Conservation (phyloP, 2,329 filamentous ascomycete species). For the Teratosphaeria pseudoeucalypti region DNA sequence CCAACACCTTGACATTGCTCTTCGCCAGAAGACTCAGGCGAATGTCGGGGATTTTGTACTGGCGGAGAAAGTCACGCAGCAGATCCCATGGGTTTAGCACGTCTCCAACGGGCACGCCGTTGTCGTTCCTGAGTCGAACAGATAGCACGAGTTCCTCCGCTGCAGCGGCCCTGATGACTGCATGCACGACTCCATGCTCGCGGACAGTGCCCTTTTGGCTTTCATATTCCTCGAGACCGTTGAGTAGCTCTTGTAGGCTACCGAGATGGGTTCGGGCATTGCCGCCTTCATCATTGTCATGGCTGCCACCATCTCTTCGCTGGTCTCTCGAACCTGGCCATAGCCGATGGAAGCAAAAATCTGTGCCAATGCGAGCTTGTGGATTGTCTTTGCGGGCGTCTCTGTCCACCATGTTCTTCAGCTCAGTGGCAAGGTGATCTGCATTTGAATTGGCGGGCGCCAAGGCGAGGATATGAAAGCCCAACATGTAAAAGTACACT, state of each 20-base stretch:
- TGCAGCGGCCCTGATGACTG: not conserved
- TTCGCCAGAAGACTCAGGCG: not conserved
- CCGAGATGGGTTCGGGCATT: not conserved
- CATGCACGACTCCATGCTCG: constrained; percentile 1
- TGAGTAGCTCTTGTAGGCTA: not conserved
- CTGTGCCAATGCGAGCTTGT: not conserved
- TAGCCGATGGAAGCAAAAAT: constrained; percentile 4
- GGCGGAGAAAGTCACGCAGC: not conserved
- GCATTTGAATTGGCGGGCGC: constrained; percentile 11
- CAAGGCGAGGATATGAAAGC: constrained; percentile 7
- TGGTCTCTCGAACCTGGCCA: constrained; percentile 6
- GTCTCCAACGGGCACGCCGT: not conserved
- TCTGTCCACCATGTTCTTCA: not conserved
- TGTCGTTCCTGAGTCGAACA: not conserved
- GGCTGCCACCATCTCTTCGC: not conserved
- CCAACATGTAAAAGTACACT: constrained; percentile 10
- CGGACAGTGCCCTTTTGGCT: not conserved
- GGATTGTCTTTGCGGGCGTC: not conserved
- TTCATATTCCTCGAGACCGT: not conserved
- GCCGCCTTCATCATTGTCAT: not conserved
- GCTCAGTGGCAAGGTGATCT: constrained; percentile 3
- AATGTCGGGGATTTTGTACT: not conserved
- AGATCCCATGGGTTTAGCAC: constrained; percentile 1
- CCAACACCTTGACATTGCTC: not conserved
- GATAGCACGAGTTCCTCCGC: not conserved